Evolutionary conservation across 768 basidiomycete species (phyloP).

Genomic region (Xanthoconium purpureum): DNA sequence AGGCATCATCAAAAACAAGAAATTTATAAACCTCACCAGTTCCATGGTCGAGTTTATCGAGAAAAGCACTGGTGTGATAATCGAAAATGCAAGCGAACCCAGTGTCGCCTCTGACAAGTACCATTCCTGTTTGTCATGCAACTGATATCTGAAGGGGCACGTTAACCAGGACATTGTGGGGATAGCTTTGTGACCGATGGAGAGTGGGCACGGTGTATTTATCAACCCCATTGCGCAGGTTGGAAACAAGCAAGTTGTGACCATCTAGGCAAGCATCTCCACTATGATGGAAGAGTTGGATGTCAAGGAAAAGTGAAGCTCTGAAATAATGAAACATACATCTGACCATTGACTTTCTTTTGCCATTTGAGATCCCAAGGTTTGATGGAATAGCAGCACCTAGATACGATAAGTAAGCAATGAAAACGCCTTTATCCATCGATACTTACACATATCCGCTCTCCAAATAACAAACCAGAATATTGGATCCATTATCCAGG

Average conservation of each 20-base stretch:
- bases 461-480: constrained; percentile 3
- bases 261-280: neutral
- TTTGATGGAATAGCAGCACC: neutral
- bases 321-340: too few relatives aligned
- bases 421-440: too few relatives aligned
- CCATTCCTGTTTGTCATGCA: neutral
- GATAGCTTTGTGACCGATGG: neutral
- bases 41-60: neutral
- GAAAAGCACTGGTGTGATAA: neutral
- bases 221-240: neutral
- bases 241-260: neutral
- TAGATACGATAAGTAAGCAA: neutral
- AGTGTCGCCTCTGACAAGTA: neutral
- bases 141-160: neutral
- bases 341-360: neutral
- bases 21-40: too few relatives aligned
- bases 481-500: neutral
- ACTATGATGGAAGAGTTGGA: too few relatives aligned
- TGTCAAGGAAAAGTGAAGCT: too few relatives aligned
- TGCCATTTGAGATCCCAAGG: constrained; percentile 9
- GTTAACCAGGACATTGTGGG: neutral
- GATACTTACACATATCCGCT: constrained; percentile 1
- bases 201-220: neutral
- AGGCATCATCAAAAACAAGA: too few relatives aligned
- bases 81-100: neutral